Evolutionary conservation across 371 early-diverging fungal species (phyloP), one percentile per base, ranked within the genome.

Genomic region (Mucor racemosus): DNA sequence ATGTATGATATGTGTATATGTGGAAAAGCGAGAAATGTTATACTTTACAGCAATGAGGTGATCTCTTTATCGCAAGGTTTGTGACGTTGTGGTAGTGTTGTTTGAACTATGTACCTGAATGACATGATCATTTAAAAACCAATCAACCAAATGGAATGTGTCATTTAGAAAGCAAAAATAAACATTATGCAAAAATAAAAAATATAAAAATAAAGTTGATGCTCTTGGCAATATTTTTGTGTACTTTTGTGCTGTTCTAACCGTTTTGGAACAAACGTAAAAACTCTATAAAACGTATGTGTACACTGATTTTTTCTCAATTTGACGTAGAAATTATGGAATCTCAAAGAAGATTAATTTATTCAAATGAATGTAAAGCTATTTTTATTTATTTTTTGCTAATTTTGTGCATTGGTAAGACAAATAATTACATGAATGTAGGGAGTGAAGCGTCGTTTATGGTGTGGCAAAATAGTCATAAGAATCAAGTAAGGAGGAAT

Each of bases 391-490:
- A 7, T 26, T 53, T 50, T n/a, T 19, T 19, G 19, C 19, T 46
- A 9, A 10, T 42, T 42, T 42, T 14, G 4, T 46, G 17, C 46
- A 44, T 46, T 46, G 46, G 26, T 46, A 6, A 46, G 46, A 46
- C 46, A 46, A 46, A 46, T 19, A 46, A 44, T 13, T 46, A 38
- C 38, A 38, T 38, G 38, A 38, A 38, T 53, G 5, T 31, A 31
- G 19, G 21, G 53, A 53, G 31, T 26, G 53, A 31, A 14, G 53
- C 21, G 53, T 31, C 53, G 26, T 53, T 31, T 31, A 53, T 31
- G 31, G 53, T 53, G 53, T 53, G 53, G 53, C 53, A 53, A 53
- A 50, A 50, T 26, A 31, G 13, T 31, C 53, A 53, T 53, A 26
- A 31, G 31, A 53, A 31, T 53, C 26, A 53, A 31, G 53, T 21